phyloP scores from a whole-genome alignment of 73 alveolate species.

The Stentor roeselii region DNA sequence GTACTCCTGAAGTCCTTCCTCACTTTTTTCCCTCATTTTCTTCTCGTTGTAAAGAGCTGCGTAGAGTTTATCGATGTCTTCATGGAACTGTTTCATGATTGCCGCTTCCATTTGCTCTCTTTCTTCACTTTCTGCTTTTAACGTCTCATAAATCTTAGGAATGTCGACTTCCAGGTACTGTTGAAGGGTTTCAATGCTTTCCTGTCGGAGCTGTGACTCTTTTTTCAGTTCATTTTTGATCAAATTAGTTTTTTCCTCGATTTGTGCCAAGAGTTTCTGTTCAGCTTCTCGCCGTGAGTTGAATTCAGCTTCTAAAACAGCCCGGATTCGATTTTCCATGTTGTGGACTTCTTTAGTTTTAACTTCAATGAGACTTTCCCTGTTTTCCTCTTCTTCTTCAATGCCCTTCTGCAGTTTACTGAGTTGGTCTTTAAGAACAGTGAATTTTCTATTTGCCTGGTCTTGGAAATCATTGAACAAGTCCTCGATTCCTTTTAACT shows the following conservation, averaged over 20 bases:
- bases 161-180: slow-evolving; percentile 25
- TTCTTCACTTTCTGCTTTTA: slow-evolving; percentile 24
- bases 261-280: background rate
- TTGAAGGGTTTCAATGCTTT: slow-evolving; percentile 17
- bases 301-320: slow-evolving; percentile 3
- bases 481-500: slow-evolving; percentile 15
- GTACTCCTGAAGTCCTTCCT: slow-evolving; percentile 38
- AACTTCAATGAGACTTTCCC: slow-evolving; percentile 8
- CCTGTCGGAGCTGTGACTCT: slow-evolving; percentile 15
- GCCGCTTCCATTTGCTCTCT: slow-evolving; percentile 40
- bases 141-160: slow-evolving; percentile 20
- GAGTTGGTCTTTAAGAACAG: slow-evolving; percentile 23
- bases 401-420: slow-evolving; percentile 11
- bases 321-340: slow-evolving; percentile 8
- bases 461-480: slow-evolving; percentile 23
- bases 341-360: slow-evolving; percentile 21
- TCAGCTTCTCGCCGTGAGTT: slow-evolving; percentile 22
- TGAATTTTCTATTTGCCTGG: slow-evolving; percentile 8
- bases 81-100: slow-evolving; percentile 36
- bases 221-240: slow-evolving; percentile 25
- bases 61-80: slow-evolving; percentile 30
- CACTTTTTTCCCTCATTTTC: slow-evolving; percentile 32
- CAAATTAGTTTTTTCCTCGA: slow-evolving; percentile 28
- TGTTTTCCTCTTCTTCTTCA: slow-evolving; percentile 28
- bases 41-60: slow-evolving; percentile 33